Conservation (phyloP, 805 yeast species). For the Monosporozyma aquatica region DNA sequence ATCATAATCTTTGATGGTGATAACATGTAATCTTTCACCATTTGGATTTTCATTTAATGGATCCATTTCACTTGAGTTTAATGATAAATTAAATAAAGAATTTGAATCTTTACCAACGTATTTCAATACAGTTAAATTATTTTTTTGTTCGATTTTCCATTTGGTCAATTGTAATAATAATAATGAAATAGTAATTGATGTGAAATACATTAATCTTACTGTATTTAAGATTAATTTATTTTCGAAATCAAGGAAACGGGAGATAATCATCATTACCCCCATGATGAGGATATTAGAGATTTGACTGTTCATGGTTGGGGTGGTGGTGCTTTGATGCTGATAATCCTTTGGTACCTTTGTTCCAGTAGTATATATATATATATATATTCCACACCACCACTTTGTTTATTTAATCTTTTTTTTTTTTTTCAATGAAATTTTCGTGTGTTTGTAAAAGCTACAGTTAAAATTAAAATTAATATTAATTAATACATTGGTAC, state of each 20-base stretch:
- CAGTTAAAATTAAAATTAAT: no score
- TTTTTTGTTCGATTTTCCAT: conserved; percentile 54
- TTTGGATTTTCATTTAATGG: background rate
- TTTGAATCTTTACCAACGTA: conserved; percentile 72
- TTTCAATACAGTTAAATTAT: conserved; percentile 86
- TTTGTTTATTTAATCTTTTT: no score
- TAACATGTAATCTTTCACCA: conserved; percentile 51
- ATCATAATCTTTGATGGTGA: conserved; percentile 93
- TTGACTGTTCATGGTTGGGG: conserved; percentile 63
- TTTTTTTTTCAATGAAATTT: no score
- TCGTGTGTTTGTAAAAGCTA: no score
- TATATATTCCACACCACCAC: no score
- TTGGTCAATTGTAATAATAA: conserved; percentile 59
- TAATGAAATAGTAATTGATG: conserved; percentile 58
- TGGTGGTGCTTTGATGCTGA: background rate
- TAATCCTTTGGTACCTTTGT: no score
- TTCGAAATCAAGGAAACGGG: conserved; percentile 82
- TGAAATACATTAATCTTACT: conserved; percentile 63
- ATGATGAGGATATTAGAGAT: conserved; percentile 76
- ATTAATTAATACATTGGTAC: no score
- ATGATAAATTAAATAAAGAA: conserved; percentile 35
- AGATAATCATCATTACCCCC: conserved; percentile 94
- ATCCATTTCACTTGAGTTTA: background rate
- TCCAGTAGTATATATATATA: no score
- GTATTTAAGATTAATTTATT: conserved; percentile 63